Evolutionary conservation across 257 asterid genomes (phyloP).

Genomic region (Salvia rosmarinus): DNA sequence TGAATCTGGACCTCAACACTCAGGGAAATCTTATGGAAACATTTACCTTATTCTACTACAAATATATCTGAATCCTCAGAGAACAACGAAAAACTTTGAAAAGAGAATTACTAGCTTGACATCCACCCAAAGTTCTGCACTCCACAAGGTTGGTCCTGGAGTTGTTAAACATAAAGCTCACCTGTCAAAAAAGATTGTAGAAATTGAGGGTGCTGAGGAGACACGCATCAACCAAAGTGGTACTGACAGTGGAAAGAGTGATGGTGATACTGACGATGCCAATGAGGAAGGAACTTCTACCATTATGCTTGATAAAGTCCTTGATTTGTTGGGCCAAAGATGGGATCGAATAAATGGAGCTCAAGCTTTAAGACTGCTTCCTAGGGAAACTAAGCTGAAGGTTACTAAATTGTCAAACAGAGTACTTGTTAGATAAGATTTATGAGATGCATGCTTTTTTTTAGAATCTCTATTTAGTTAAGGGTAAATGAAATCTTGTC

Average conservation of each 20-base stretch:
- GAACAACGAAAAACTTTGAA: conserved; percentile 75
- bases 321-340: conserved; percentile 84
- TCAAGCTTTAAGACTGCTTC: conserved; percentile 87
- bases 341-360: conserved; percentile 99
- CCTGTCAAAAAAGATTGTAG: conserved; percentile 73
- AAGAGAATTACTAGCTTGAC: conserved; percentile 66
- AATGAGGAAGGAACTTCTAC: conserved; percentile 68
- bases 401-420: conserved; percentile 38
- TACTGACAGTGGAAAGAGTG: conserved; percentile 94
- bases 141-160: conserved; percentile 55
- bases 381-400: conserved; percentile 90
- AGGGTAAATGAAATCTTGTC: conserved; percentile 16
- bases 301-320: conserved; percentile 87
- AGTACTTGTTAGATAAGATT: conserved; percentile 5
- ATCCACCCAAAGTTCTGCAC: conserved; percentile 56
- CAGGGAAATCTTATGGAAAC: conserved; percentile 72
- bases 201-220: conserved; percentile 86
- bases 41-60: conserved; percentile 87
- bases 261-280: conserved; percentile 75
- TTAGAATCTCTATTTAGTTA: conserved; percentile 12
- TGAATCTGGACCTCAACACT: conserved; percentile 64
- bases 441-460: conserved; percentile 3
- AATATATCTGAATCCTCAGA: conserved; percentile 85
- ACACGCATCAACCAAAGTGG: conserved; percentile 73
- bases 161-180: conserved; percentile 55